Conservation (phyloP, 1,284 basidiomycete genomes). For the Cryptococcus maquisensis region DNA sequence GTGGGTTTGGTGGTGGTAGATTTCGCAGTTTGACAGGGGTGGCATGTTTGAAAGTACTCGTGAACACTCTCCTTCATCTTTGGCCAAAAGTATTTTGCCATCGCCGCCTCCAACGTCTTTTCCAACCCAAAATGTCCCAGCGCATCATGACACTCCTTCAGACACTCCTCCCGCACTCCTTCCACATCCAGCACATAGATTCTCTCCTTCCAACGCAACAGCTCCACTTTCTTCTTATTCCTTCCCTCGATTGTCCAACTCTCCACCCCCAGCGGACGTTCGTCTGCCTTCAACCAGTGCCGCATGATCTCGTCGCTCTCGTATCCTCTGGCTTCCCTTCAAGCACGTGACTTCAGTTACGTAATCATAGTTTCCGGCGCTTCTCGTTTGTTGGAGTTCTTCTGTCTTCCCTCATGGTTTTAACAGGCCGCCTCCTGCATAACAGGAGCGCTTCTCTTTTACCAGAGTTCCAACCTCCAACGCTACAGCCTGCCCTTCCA, state of each 20-base stretch:
- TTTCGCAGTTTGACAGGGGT: background rate
- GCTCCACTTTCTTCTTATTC: background rate
- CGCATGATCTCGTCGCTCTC: background rate
- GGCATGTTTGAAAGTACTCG: background rate
- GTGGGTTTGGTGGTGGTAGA: background rate
- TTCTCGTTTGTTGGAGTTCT: too few relatives aligned
- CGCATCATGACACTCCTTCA: background rate
- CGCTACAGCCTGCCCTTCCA: too few relatives aligned
- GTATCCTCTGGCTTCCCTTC: background rate
- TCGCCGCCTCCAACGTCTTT: background rate
- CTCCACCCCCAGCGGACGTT: background rate
- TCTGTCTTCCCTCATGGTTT: too few relatives aligned
- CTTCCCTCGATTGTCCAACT: background rate
- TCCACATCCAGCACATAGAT: background rate
- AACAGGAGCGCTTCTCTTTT: too few relatives aligned
- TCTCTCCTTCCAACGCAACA: background rate
- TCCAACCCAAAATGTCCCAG: background rate
- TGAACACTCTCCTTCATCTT: background rate
- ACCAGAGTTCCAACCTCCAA: too few relatives aligned
- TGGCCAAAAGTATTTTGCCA: background rate
- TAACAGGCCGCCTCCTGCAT: too few relatives aligned
- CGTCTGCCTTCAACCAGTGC: background rate
- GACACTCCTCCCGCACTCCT: background rate
- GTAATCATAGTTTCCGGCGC: too few relatives aligned
- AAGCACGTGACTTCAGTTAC: too few relatives aligned